Evolutionary conservation across 768 basidiomycete species (phyloP).

Genomic region (Termitomyces sp.): DNA sequence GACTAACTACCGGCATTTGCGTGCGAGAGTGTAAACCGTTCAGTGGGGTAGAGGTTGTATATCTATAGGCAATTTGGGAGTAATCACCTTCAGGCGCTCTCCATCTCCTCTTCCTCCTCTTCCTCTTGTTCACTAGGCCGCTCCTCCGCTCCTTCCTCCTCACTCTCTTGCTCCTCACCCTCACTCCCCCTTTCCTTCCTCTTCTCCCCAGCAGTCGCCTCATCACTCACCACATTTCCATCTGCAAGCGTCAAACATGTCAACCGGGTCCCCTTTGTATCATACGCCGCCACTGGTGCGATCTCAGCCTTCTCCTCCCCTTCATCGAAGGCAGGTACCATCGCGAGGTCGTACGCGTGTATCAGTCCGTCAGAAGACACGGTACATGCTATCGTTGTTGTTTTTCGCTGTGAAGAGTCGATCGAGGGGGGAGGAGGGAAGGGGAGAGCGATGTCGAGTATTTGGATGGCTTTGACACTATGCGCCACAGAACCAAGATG

Average conservation of each 20-base stretch:
- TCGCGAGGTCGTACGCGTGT: slow-evolving; percentile 65
- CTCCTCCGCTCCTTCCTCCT: background rate
- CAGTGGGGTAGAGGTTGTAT: background rate
- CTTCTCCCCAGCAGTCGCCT: slow-evolving; percentile 15
- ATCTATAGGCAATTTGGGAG: background rate
- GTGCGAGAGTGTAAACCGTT: background rate
- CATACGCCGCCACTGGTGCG: slow-evolving; percentile 14
- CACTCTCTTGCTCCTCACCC: slow-evolving; percentile 12
- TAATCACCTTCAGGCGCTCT: slow-evolving; percentile 11
- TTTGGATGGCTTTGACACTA: slow-evolving; percentile 80
- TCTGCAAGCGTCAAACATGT: slow-evolving; percentile 27
- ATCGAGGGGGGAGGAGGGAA: slow-evolving; percentile 15
- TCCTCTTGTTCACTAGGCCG: slow-evolving; percentile 3
- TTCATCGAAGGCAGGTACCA: slow-evolving; percentile 27
- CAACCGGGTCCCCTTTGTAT: slow-evolving; percentile 18
- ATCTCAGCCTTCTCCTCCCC: slow-evolving; percentile 18
- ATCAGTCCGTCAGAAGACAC: slow-evolving; percentile 90
- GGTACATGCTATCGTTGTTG: slow-evolving; percentile 65
- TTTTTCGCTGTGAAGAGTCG: slow-evolving; percentile 17
- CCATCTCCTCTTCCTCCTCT: slow-evolving; percentile 5
- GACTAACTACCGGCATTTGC: background rate
- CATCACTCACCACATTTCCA: slow-evolving; percentile 15
- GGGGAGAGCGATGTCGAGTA: slow-evolving; percentile 56
- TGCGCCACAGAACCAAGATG: background rate
- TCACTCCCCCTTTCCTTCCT: slow-evolving; percentile 22